Evolutionary conservation across 1,139 yeast species (phyloP), one percentile per base, ranked within the genome.

Genomic region (Candida glucosophila): DNA sequence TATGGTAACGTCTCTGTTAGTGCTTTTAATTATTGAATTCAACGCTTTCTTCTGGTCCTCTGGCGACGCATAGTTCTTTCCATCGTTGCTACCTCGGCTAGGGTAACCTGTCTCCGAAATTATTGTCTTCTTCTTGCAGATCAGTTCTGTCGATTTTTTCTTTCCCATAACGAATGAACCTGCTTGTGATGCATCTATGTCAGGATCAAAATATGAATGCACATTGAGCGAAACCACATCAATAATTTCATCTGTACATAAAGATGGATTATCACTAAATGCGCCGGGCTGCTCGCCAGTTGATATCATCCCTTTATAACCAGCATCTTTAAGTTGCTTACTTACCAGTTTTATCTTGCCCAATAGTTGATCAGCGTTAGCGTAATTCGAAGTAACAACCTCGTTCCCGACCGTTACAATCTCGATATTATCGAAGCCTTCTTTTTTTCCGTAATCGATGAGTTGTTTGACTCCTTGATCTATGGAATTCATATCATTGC

Each of bases 71-170:
- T 74, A 70, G 41, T 86, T 81, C 25, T 55, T 55, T 30, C 95
- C 95, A 44, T 82, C 75, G 29, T 64, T 57, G 32, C 50, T 49
- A 39, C 96, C 96, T 22, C 63, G 57, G 37, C 77, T 73, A 36
- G 96, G 96, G 50, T 82, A 86, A 19, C 96, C 96, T 4, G 95
- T 83, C 55, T 86, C 96, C 10, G 93, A 77, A 28, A 78, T 70
- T 21, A 65, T 51, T 18, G 66, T 59, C 30, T 60, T 59, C 20
- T 63, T 57, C 19, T 66, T 64, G 52, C 88, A 76, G 22, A 65
- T 55, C 12, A 54, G 55, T 39, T 67, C 58, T 14, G 74, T 75
- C 32, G 73, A 48, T 14, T 47, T 49, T 33, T 73, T 58, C 55
- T 85, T 92, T 15, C 72, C 68, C 28, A 59, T 55, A 26, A 83